Evolutionary conservation across 2,329 filamentous ascomycete genomes (phyloP), one percentile per base, ranked within the genome.

Genomic region (Colletotrichum endophyticum): DNA sequence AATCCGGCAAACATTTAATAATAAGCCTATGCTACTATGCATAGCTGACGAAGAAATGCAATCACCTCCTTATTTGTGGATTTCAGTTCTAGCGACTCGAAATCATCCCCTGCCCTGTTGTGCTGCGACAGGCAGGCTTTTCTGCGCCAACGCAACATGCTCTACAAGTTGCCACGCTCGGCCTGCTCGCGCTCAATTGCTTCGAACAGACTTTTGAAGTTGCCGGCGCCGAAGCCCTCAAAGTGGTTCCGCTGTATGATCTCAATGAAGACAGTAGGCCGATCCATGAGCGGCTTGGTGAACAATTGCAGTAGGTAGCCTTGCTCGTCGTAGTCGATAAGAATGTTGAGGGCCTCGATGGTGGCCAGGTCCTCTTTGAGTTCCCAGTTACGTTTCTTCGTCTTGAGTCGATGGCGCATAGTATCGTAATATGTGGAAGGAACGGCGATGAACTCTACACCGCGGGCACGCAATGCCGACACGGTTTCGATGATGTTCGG

Each of bases 131-230:
- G n/a, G 44, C 44, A 53, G n/a, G 44, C 11, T 13, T 22, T 53
- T 22, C n/a, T n/a, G n/a, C n/a, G n/a, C 44, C 44, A 22, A 53
- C n/a, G 44, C 44, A 22, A 12, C 44, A 22, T 53, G 56, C 32
- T 56, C 85, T 85, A 95, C 85, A 98, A 84, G 83, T 98, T 98
- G 2, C 96, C 96, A 72, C 96, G 89, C 84, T 94, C 89, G 62
- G 92, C 95, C 89, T 98, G 96, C 85, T 98, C 96, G 67, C 96
- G 89, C 90, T 98, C 96, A 84, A 98, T 98, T 4, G 96, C 96
- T 89, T 98, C 96, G 81, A 98, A 98, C 80, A 98, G 82, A 77
- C 94, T 96, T 91, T 96, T 98, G 88, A 98, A 98, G 85, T 98
- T 99, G 2, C 96, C 96, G 0, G 96, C 96, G 6, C 96, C 96